Evolutionary conservation across 1,284 basidiomycete species (phyloP).

Genomic region (Mycosarcoma mackinlayi): DNA sequence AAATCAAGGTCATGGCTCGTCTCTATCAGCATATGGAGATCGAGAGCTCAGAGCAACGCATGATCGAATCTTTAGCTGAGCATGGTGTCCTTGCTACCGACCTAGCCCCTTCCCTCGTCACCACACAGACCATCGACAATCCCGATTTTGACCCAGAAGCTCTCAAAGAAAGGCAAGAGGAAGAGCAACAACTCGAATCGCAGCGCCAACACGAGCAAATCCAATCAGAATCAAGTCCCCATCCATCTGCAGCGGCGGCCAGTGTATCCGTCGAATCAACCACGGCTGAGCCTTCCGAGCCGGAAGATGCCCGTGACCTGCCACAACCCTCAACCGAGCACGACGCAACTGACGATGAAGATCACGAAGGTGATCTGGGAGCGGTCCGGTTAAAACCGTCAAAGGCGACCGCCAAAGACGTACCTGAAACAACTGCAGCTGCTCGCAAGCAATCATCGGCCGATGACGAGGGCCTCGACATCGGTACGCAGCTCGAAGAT

Average conservation of each 20-base stretch:
- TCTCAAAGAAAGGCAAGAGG: conserved; percentile 37
- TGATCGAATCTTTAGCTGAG: conserved; percentile 66
- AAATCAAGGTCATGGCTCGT: conserved; percentile 64
- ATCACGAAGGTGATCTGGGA: conserved; percentile 42
- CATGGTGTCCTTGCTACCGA: conserved; percentile 66
- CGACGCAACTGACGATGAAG: conserved; percentile 13
- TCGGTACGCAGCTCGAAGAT: conserved; percentile 29
- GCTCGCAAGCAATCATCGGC: neutral
- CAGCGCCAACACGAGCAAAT: conserved; percentile 15
- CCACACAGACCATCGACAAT: conserved; percentile 64
- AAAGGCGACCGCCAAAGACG: neutral
- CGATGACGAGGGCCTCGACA: conserved; percentile 29
- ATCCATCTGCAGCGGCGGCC: no score
- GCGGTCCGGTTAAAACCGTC: conserved; percentile 1
- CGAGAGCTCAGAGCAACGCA: conserved; percentile 62
- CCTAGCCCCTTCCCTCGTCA: conserved; percentile 63
- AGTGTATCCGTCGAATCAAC: conserved; percentile 1
- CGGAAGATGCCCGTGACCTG: neutral
- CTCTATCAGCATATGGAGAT: conserved; percentile 68
- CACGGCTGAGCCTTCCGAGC: neutral
- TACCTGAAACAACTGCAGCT: neutral
- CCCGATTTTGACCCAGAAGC: conserved; percentile 65
- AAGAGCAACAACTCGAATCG: conserved; percentile 18
- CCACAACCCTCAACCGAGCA: neutral
- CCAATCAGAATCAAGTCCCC: neutral